Evolutionary conservation across 306 rosid genomes (phyloP).

Genomic region (Pyrus betulifolia): DNA sequence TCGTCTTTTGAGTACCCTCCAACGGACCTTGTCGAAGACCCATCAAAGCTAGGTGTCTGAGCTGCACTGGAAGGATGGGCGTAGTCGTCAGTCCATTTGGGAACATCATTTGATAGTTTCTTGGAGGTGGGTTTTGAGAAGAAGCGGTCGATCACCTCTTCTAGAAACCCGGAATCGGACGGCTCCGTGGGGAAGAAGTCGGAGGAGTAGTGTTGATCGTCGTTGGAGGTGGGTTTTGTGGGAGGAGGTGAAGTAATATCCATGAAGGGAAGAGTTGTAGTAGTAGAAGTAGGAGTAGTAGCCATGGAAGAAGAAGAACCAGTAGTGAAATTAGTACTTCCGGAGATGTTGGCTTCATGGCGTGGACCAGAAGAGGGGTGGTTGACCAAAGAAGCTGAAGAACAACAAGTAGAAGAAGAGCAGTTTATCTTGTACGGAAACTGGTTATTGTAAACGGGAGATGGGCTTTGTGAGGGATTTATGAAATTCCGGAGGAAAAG

Average conservation of each 20-base stretch:
- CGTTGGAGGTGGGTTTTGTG: not conserved
- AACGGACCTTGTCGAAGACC: not conserved
- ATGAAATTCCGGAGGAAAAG: conserved; percentile 44
- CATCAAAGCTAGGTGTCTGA: not conserved
- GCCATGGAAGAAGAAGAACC: not conserved
- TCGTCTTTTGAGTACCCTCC: not conserved
- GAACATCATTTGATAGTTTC: not conserved
- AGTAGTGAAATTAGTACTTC: not conserved
- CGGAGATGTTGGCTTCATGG: not conserved
- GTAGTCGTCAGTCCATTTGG: not conserved
- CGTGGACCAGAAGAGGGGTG: not conserved
- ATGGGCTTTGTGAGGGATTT: conserved; percentile 20
- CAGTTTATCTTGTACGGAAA: not conserved
- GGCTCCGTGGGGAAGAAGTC: conserved; percentile 47
- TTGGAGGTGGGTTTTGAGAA: conserved; percentile 39
- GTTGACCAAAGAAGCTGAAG: not conserved
- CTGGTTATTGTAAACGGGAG: conserved; percentile 13
- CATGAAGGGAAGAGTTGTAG: not conserved
- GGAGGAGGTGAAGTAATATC: not conserved
- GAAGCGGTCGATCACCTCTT: conserved; percentile 59
- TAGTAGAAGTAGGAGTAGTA: not conserved
- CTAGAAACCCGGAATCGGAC: conserved; percentile 63
- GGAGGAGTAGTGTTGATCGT: not conserved
- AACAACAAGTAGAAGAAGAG: not conserved
- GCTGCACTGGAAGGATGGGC: not conserved